Evolutionary conservation across 2,329 filamentous ascomycete species (phyloP), one percentile per base, ranked within the genome.

Genomic region (Sporothrix schenckii): DNA sequence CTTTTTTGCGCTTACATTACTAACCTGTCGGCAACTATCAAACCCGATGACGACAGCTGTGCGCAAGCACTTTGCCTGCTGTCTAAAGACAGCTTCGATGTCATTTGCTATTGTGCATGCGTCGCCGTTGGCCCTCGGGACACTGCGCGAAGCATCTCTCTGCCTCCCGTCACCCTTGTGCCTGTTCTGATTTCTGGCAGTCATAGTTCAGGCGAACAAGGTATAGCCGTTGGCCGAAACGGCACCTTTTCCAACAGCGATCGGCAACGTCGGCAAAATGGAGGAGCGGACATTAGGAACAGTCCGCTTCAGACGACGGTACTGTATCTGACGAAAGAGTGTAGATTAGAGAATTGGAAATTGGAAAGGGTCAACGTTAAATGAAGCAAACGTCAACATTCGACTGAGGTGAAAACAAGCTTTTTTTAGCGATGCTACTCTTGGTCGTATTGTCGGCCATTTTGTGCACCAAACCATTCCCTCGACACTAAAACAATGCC

Each of bases 351-450:
- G 58, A 63, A 24, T 24, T 24, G 24, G 16, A 47, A 24, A 24
- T 24, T 63, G 58, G 13, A 47, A 47, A 34, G 11, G 16, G 9
- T 50, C 44, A n/a, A 27, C 19, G 47, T 63, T 19, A 47, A 63
- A 30, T 1, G 39, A 16, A 47, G 16, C 4, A 27, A 39, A 39
- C 7, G 0, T 7, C 2, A 27, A 54, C 10, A 16, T 16, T 39
- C 30, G 54, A 56, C 13, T 34, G 44, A 65, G 16, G 61, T 50
- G 24, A 65, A 65, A 65, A 65, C 61, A 65, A 65, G 61, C 61
- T 50, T 65, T 63, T 30, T 63, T 65, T 65, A 24, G 41, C 24
- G 61, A 65, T 34, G 34, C 44, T 50, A 50, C 61, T 50, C 30
- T 14, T 50, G 21, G 61, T 50, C 50, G 44, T 63, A 63, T 39